phyloP scores from a whole-genome alignment of 1,284 basidiomycete species.

The Pseudomicrostroma phylloplanum region DNA sequence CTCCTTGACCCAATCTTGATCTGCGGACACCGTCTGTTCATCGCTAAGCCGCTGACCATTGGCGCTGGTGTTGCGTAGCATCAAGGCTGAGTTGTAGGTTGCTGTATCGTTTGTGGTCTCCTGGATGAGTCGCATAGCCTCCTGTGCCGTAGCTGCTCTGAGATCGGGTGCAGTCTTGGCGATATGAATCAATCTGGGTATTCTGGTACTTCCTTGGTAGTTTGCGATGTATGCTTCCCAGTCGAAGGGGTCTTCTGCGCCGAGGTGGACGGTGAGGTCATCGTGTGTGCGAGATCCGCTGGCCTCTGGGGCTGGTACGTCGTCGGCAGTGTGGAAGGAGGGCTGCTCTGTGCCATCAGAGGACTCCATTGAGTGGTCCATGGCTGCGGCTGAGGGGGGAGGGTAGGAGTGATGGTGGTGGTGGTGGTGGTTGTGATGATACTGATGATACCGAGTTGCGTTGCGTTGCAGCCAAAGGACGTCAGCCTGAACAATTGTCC shows the following conservation, averaged over 20 bases:
- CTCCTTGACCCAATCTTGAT: conserved; percentile 62
- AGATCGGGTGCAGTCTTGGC: conserved; percentile 18
- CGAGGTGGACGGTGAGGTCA: neutral
- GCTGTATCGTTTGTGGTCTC: neutral
- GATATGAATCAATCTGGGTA: neutral
- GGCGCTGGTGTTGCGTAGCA: conserved; percentile 13
- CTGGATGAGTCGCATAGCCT: neutral
- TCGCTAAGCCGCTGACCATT: no score
- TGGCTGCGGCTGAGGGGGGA: no score
- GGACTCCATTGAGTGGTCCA: no score
- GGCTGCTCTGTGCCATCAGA: no score
- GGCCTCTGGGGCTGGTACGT: no score
- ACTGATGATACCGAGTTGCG: no score
- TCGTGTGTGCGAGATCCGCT: neutral
- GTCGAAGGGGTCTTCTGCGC: conserved; percentile 28
- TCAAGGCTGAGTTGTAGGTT: conserved; percentile 18
- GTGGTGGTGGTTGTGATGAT: no score
- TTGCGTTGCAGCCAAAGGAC: no score
- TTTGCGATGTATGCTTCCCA: conserved; percentile 33
- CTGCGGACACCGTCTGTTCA: conserved; percentile 10
- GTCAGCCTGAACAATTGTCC: no score
- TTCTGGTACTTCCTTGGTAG: neutral
- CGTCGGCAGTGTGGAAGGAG: no score
- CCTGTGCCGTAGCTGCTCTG: conserved; percentile 9
- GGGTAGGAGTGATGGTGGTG: no score